Evolutionary conservation across 2,329 filamentous ascomycete genomes (phyloP).

Genomic region (Niveomyces coronatus): DNA sequence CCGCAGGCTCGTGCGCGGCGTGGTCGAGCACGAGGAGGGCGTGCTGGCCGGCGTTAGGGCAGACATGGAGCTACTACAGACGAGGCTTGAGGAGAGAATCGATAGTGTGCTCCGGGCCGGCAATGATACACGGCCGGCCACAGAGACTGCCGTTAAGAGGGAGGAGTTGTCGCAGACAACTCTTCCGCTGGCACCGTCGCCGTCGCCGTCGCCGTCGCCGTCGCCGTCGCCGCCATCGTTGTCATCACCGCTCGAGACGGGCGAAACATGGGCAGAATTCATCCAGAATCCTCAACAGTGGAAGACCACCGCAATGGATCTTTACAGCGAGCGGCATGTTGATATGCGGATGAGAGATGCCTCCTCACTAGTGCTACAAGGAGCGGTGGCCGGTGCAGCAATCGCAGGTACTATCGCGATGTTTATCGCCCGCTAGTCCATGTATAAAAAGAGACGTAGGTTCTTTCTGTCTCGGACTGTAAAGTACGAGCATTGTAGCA

Average conservation of each 20-base stretch:
- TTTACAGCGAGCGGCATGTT: conserved; percentile 56
- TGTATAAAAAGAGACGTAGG: no score
- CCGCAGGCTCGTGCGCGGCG: conserved; percentile 67
- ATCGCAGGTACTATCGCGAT: conserved; percentile 45
- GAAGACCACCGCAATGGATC: conserved; percentile 41
- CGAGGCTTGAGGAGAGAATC: conserved; percentile 15
- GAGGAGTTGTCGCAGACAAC: conserved; percentile 1
- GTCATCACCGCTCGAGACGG: conserved; percentile 5
- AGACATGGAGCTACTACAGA: conserved; percentile 28
- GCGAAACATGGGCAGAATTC: conserved; percentile 36
- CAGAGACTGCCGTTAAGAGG: conserved; percentile 9
- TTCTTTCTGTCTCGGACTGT: no score
- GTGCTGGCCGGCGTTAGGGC: conserved; percentile 37
- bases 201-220: conserved; percentile 2
- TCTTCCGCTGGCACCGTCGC: conserved; percentile 1
- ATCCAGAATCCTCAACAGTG: conserved; percentile 34
- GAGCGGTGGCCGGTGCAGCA: conserved; percentile 54
- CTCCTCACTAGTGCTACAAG: conserved; percentile 58
- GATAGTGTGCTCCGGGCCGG: conserved; percentile 10
- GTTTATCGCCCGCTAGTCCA: conserved; percentile 33
- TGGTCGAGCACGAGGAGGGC: conserved; percentile 66
- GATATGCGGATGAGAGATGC: conserved; percentile 58
- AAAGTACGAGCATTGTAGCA: no score
- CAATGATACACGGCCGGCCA: conserved; percentile 14
- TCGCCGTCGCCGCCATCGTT: background rate